phyloP scores from a whole-genome alignment of 768 basidiomycete genomes.

The Macrolepiota albuminosa region DNA sequence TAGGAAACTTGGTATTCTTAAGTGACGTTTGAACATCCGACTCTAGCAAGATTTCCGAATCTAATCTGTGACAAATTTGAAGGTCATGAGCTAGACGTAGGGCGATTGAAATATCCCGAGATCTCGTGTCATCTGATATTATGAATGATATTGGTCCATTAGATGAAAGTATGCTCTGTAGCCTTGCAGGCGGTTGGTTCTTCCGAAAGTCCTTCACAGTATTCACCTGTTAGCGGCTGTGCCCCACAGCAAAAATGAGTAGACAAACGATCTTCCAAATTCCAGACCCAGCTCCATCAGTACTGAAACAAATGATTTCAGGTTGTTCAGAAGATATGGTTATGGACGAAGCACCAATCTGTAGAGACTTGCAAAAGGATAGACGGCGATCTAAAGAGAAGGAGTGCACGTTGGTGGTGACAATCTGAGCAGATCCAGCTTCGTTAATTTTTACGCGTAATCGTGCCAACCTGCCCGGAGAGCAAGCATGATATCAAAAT shows the following conservation, averaged over 20 bases:
- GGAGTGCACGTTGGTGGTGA: conserved; percentile 25
- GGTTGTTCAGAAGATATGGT: conserved; percentile 2
- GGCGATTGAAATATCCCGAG: conserved; percentile 48
- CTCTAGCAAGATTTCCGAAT: conserved; percentile 53
- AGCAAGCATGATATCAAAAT: neutral
- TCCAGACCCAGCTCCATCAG: neutral
- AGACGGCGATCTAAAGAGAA: conserved; percentile 23
- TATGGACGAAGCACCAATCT: conserved; percentile 15
- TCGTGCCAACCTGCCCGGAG: conserved; percentile 30
- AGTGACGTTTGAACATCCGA: conserved; percentile 27
- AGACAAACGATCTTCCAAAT: conserved; percentile 6
- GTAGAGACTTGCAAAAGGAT: conserved; percentile 12
- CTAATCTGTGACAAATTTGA: conserved; percentile 63
- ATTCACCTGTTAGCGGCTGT: conserved; percentile 1
- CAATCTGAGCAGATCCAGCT: conserved; percentile 15
- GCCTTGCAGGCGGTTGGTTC: conserved; percentile 42
- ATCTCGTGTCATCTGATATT: conserved; percentile 31
- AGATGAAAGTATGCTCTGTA: conserved; percentile 63
- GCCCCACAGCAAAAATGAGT: neutral
- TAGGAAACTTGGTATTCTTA: conserved; percentile 18
- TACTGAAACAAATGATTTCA: conserved; percentile 12
- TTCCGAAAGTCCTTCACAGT: neutral
- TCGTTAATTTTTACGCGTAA: conserved; percentile 24
- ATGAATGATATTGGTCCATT: conserved; percentile 52
- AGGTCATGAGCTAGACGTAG: conserved; percentile 65